phyloP scores from a whole-genome alignment of 2,329 filamentous ascomycete species.

The Cladosporium sp. region DNA sequence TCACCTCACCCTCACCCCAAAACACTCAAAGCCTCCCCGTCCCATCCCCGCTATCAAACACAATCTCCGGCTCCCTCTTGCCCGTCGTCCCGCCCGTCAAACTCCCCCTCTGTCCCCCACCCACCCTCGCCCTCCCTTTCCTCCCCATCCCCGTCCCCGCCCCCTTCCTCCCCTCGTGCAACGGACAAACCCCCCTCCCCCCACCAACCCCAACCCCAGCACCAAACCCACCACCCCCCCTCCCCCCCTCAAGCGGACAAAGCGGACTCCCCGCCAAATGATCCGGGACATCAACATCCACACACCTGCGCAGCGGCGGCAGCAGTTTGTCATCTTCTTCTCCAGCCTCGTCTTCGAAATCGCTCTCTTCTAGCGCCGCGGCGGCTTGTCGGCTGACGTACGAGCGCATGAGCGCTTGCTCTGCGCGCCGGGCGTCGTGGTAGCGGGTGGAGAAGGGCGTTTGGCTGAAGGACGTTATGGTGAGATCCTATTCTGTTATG shows the following conservation, averaged over 20 bases:
- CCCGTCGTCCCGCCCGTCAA: background rate
- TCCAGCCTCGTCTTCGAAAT: conserved; percentile 17
- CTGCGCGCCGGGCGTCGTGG: conserved; percentile 24
- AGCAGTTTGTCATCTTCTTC: no score
- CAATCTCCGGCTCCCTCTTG: conserved; percentile 15
- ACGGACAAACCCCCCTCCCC: conserved; percentile 35
- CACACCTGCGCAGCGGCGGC: no score
- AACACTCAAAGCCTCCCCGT: background rate
- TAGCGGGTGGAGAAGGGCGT: conserved; percentile 30
- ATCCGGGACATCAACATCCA: conserved; percentile 39
- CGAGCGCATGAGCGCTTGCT: conserved; percentile 22
- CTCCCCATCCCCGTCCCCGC: conserved; percentile 3
- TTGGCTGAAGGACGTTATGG: conserved; percentile 28
- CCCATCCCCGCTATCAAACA: conserved; percentile 16
- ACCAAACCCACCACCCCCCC: conserved; percentile 34
- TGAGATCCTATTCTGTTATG: conserved; percentile 13
- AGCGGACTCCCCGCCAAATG: conserved; percentile 41
- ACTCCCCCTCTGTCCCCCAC: conserved; percentile 7
- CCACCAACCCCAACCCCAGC: conserved; percentile 33
- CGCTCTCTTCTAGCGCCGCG: conserved; percentile 22
- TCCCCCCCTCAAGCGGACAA: conserved; percentile 37
- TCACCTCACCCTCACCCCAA: no score
- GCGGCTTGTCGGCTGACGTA: conserved; percentile 24
- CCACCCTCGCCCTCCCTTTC: background rate
- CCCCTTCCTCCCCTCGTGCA: conserved; percentile 32